These are phyloP conservation scores for Aspergillus novofumigatus DNA, from an alignment of 2,329 filamentous ascomycete genomes.

Conservation along the genomic window DNA sequence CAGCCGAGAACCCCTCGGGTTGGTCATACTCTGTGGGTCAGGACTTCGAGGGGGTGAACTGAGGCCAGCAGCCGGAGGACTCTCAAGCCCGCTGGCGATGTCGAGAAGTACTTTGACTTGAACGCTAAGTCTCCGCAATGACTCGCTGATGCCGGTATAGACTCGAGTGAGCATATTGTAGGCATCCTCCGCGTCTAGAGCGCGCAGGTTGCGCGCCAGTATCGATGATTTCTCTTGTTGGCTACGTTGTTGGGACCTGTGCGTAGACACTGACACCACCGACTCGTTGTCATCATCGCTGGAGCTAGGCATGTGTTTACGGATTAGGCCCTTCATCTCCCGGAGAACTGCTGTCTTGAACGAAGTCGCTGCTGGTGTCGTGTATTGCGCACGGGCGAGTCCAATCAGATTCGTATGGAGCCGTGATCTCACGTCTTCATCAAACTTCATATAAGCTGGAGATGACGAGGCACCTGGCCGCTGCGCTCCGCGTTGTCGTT, in stretches of 20 bases:
- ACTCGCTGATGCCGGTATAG: conserved; percentile 85
- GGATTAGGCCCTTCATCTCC: conserved; percentile 81
- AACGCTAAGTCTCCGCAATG: conserved; percentile 75
- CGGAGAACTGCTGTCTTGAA: conserved; percentile 80
- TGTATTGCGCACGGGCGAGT: conserved; percentile 74
- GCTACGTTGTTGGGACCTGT: conserved; percentile 62
- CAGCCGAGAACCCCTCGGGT: conserved; percentile 25
- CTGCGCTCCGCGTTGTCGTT: conserved; percentile 65
- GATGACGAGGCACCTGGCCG: conserved; percentile 63
- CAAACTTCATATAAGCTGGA: conserved; percentile 74
- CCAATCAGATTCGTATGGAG: conserved; percentile 70
- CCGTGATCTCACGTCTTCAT: conserved; percentile 64
- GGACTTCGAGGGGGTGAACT: conserved; percentile 49
- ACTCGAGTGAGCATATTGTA: conserved; percentile 77
- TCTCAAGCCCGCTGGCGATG: conserved; percentile 64
- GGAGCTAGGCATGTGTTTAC: conserved; percentile 81
- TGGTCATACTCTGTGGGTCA: conserved; percentile 41
- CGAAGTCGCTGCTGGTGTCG: conserved; percentile 72
- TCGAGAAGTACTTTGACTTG: conserved; percentile 95
- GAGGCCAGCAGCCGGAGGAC: conserved; percentile 35
- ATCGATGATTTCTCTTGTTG: conserved; percentile 88
- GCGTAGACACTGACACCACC: conserved; percentile 78
- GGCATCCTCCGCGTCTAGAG: conserved; percentile 76
- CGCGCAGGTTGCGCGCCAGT: conserved; percentile 79
- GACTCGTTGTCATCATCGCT: conserved; percentile 92